Evolutionary conservation across 73 alveolate species (phyloP).

Genomic region (Paramecium octaurelia): DNA sequence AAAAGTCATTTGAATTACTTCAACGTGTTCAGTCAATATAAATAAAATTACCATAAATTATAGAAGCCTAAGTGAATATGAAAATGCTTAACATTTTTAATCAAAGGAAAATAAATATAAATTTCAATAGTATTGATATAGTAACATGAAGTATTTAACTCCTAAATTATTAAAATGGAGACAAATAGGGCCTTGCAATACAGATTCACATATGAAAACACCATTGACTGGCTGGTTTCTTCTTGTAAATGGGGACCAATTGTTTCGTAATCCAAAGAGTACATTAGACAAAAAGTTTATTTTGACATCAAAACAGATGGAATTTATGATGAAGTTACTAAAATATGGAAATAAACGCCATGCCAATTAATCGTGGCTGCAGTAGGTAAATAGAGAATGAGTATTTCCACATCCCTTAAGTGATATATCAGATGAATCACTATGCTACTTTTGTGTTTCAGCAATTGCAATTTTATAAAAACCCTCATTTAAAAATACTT

Average conservation of each 20-base stretch:
- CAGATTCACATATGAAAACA: constrained; percentile 54
- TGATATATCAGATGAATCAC: constrained; percentile 8
- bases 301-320: constrained; percentile 62
- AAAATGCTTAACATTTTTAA: neutral
- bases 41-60: too few species aligned
- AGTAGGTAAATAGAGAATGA: constrained; percentile 19
- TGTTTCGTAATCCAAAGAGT: constrained; percentile 1
- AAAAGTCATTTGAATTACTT: neutral
- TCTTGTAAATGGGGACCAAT: constrained; percentile 62
- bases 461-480: constrained; percentile 7
- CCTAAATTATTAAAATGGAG: constrained; percentile 33
- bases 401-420: neutral
- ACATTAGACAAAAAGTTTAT: constrained; percentile 54
- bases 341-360: constrained; percentile 53
- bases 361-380: constrained; percentile 49
- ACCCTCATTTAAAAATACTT: constrained; percentile 20
- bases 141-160: neutral
- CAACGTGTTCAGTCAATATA: neutral
- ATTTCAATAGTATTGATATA: neutral
- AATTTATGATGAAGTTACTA: constrained; percentile 34
- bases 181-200: neutral
- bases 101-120: neutral
- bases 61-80: neutral
- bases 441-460: constrained; percentile 2
- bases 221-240: constrained; percentile 51